Evolutionary conservation across 495 filamentous ascomycete species (phyloP).

Genomic region (Umbilicaria muhlenbergii): DNA sequence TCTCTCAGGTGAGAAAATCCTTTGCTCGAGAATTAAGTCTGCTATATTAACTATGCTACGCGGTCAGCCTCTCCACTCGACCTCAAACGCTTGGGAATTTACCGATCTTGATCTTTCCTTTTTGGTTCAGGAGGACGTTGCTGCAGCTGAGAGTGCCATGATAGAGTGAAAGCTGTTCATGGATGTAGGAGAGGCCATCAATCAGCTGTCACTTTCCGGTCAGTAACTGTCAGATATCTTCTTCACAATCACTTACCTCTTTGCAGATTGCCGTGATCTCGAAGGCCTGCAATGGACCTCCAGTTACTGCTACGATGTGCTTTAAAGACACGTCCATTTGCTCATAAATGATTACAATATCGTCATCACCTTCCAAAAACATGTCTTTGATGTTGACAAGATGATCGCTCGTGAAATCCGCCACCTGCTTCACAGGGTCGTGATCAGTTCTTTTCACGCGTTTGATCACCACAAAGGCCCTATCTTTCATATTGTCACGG

Average conservation of each 20-base stretch:
- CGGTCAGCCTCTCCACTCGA: too few relatives aligned
- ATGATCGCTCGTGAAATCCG: neutral
- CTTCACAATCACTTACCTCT: constrained; percentile 2
- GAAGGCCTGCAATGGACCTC: neutral
- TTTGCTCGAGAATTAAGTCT: neutral
- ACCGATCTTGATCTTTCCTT: constrained; percentile 7
- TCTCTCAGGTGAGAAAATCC: neutral
- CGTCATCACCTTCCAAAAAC: constrained; percentile 2
- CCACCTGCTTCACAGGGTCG: neutral
- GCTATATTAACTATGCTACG: neutral
- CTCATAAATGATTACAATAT: constrained; percentile 9
- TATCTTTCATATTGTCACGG: neutral
- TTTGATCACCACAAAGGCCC: too few relatives aligned
- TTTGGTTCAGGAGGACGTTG: constrained; percentile 3
- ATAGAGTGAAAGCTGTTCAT: constrained; percentile 3
- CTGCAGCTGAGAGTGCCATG: constrained; percentile 4
- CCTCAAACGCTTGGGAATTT: neutral
- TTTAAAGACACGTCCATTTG: constrained; percentile 5
- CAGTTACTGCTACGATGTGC: neutral
- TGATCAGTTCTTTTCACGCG: neutral
- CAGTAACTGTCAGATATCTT: neutral
- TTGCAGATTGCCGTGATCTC: constrained; percentile 7
- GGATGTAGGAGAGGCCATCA: constrained; percentile 4
- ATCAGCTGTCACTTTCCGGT: constrained; percentile 1
- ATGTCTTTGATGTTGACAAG: constrained; percentile 5